These are phyloP conservation scores for Anthostomella pinea DNA, from an alignment of 2,329 filamentous ascomycete genomes.

Conservation along the genomic window DNA sequence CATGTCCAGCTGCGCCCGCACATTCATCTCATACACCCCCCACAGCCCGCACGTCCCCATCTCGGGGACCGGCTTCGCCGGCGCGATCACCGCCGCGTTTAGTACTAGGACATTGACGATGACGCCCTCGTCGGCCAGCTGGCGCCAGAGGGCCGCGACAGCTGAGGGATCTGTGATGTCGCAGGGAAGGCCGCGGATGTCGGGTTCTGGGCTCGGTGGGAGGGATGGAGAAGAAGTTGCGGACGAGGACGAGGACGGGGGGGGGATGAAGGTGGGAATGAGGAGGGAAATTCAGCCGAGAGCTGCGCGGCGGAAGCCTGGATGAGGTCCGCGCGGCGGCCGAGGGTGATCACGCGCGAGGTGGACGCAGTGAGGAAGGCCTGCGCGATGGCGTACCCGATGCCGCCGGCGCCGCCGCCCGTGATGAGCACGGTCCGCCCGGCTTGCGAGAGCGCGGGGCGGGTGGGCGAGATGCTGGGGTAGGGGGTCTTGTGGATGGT, in stretches of 20 bases:
- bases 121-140: slow-evolving; percentile 17
- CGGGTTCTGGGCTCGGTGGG: slow-evolving; percentile 12
- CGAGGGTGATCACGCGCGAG: slow-evolving; percentile 36
- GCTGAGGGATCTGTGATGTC: slow-evolving; percentile 25
- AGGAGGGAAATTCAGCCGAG: too few species aligned
- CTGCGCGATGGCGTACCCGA: slow-evolving; percentile 62
- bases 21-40: slow-evolving; percentile 28
- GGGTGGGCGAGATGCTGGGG: slow-evolving; percentile 34
- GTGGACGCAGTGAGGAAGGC: slow-evolving; percentile 47
- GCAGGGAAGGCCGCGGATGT: slow-evolving; percentile 19
- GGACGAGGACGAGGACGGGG: too few species aligned
- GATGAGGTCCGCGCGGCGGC: slow-evolving; percentile 34
- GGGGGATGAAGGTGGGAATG: too few species aligned
- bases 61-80: slow-evolving; percentile 21
- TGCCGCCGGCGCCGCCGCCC: slow-evolving; percentile 62
- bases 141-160: slow-evolving; percentile 32
- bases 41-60: slow-evolving; percentile 22
- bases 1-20: slow-evolving; percentile 30
- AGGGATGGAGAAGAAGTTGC: too few species aligned
- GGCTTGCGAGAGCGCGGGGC: slow-evolving; percentile 38
- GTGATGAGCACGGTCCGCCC: slow-evolving; percentile 61
- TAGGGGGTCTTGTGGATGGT: slow-evolving; percentile 36
- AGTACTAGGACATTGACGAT: slow-evolving; percentile 35
- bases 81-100: slow-evolving; percentile 25
- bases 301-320: slow-evolving; percentile 26